A percentile compares a stretch with the other conserved stretches of the same genome.
phyloP scores from a whole-genome alignment of 2,329 filamentous ascomycete species.

The Pochonia chlamydosporia region DNA sequence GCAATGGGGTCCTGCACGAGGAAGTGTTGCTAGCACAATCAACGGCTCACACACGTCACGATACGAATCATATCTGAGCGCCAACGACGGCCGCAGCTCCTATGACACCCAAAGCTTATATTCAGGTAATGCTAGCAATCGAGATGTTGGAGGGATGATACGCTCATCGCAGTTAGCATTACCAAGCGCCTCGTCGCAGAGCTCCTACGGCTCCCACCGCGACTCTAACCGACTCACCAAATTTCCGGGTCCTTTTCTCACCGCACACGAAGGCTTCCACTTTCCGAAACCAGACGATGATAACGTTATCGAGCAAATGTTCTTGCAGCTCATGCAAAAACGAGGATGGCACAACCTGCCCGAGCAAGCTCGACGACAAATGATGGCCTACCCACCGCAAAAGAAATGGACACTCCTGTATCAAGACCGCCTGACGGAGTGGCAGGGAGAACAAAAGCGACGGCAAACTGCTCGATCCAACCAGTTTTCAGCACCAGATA shows the following conservation, averaged over 20 bases:
- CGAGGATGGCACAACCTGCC: constrained; percentile 95
- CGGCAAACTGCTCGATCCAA: constrained; percentile 67
- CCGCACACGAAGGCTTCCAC: constrained; percentile 46
- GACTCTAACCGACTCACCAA: constrained; percentile 55
- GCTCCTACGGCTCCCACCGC: constrained; percentile 45
- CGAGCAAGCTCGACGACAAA: constrained; percentile 88
- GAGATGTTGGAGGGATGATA: constrained; percentile 25
- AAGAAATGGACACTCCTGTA: constrained; percentile 99
- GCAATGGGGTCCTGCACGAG: constrained; percentile 60
- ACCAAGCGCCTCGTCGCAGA: constrained; percentile 51
- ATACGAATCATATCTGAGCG: constrained; percentile 59
- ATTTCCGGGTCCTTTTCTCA: constrained; percentile 31
- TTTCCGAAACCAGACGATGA: constrained; percentile 75
- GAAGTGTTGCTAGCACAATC: constrained; percentile 47
- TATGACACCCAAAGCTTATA: constrained; percentile 50
- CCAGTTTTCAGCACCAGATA: constrained; percentile 62
- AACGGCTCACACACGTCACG: constrained; percentile 50
- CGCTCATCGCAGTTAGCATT: constrained; percentile 38
- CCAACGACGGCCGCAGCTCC: constrained; percentile 52
- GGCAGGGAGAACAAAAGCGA: constrained; percentile 90
- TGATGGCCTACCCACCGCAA: constrained; percentile 87
- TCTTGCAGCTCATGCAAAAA: constrained; percentile 92
- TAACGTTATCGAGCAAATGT: constrained; percentile 82
- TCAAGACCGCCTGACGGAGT: constrained; percentile 88
- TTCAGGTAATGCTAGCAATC: constrained; percentile 47